Conservation (phyloP, 306 rosid species). For the Albizia julibrissin region DNA sequence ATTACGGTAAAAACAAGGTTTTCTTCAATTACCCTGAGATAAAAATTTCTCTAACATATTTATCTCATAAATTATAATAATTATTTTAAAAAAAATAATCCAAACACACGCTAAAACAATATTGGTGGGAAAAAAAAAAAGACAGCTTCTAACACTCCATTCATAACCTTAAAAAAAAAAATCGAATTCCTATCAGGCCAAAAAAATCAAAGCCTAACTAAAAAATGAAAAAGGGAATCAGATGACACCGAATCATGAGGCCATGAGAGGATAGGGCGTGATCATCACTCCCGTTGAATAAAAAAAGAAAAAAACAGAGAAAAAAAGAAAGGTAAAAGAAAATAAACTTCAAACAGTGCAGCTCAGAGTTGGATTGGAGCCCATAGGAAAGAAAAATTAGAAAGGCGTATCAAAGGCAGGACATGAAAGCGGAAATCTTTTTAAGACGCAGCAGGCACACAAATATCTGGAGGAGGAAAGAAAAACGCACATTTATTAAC, state of each 20-base stretch:
- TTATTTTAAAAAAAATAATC: too few species aligned
- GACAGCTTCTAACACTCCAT: too few species aligned
- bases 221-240: neutral
- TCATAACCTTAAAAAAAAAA: neutral
- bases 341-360: neutral
- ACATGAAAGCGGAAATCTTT: neutral
- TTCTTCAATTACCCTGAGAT: neutral
- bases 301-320: neutral
- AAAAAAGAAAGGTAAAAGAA: neutral
- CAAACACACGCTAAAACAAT: too few species aligned
- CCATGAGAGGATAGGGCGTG: neutral
- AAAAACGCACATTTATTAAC: too few species aligned
- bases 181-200: neutral
- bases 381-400: neutral
- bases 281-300: neutral
- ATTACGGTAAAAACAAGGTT: neutral
- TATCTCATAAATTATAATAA: too few species aligned
- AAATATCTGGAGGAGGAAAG: neutral
- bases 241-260: neutral
- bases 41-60: too few species aligned
- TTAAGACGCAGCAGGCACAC: neutral
- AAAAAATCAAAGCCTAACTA: too few species aligned
- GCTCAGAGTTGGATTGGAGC: neutral
- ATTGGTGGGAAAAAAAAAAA: too few species aligned
- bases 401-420: neutral